These are phyloP conservation scores for Liquidambar formosana DNA, from an alignment of 164 flowering plant species.

Conservation along the genomic window DNA sequence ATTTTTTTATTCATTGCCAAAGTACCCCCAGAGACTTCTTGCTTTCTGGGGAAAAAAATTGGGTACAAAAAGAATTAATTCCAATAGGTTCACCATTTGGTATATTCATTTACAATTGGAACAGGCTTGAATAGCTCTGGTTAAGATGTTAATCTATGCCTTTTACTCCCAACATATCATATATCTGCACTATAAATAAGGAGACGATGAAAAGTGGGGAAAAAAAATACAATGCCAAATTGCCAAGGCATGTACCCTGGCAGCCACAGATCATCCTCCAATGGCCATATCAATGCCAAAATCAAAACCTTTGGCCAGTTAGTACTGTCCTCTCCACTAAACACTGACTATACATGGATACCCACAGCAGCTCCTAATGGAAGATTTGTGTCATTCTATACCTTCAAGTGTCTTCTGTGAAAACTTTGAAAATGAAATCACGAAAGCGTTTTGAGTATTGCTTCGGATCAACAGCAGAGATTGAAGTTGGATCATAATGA, in stretches of 20 bases:
- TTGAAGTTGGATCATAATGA: conserved; percentile 75
- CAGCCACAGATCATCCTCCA: too few relatives aligned
- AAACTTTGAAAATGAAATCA: conserved; percentile 63
- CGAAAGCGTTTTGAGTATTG: conserved; percentile 75
- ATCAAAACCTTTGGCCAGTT: too few relatives aligned
- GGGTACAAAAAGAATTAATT: conserved; percentile 22
- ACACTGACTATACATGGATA: background rate
- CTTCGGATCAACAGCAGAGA: conserved; percentile 83
- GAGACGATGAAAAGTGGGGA: too few relatives aligned
- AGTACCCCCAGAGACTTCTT: conserved; percentile 9
- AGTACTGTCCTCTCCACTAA: too few relatives aligned
- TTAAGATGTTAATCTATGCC: background rate
- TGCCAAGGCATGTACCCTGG: too few relatives aligned
- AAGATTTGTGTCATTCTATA: too few relatives aligned
- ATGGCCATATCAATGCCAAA: too few relatives aligned
- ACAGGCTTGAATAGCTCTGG: conserved; percentile 15
- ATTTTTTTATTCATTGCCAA: conserved; percentile 2
- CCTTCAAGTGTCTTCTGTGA: conserved; percentile 47
- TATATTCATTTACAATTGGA: conserved; percentile 21
- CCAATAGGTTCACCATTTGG: conserved; percentile 6
- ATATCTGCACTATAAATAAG: background rate
- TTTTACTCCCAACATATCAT: background rate
- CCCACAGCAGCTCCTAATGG: too few relatives aligned
- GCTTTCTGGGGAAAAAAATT: conserved; percentile 14
- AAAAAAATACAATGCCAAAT: background rate